phyloP scores from a whole-genome alignment of 163 green algal genomes.

The Prototheca cutis region DNA sequence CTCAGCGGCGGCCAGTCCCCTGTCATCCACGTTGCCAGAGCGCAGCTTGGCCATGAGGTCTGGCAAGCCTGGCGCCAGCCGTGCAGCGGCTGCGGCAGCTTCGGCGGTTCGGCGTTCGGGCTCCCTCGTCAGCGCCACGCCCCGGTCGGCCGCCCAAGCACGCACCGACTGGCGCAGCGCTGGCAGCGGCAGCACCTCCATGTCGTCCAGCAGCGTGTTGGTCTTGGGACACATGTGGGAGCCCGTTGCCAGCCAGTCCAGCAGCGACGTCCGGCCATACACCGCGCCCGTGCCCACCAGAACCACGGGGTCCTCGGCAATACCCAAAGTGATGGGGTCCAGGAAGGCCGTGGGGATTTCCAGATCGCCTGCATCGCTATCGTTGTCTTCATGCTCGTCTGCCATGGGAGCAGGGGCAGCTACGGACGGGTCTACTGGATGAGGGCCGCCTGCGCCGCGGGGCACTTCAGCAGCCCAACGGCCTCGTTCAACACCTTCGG shows the following conservation, averaged over 20 bases:
- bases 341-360: slow-evolving; percentile 9
- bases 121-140: background rate
- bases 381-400: too few relatives aligned
- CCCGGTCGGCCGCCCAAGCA: slow-evolving; percentile 23
- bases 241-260: slow-evolving; percentile 23
- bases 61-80: slow-evolving; percentile 1
- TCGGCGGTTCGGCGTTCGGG: slow-evolving; percentile 6
- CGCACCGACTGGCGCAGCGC: slow-evolving; percentile 27
- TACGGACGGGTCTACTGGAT: too few relatives aligned
- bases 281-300: slow-evolving; percentile 40
- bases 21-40: slow-evolving; percentile 14
- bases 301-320: slow-evolving; percentile 40
- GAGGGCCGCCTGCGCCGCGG: too few relatives aligned
- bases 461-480: too few relatives aligned
- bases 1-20: slow-evolving; percentile 12
- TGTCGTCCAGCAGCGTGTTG: slow-evolving; percentile 37
- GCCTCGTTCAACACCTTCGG: too few relatives aligned
- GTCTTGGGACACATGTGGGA: slow-evolving; percentile 35
- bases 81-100: slow-evolving; percentile 2
- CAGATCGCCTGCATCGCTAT: too few relatives aligned
- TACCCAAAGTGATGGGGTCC: slow-evolving; percentile 14
- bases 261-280: slow-evolving; percentile 18
- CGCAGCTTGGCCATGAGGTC: slow-evolving; percentile 15
- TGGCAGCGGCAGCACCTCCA: slow-evolving; percentile 27
- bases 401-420: too few relatives aligned